Base-by-base conservation (phyloP, 352 stramenopile genomes). In the Phytophthora syringae region DNA sequence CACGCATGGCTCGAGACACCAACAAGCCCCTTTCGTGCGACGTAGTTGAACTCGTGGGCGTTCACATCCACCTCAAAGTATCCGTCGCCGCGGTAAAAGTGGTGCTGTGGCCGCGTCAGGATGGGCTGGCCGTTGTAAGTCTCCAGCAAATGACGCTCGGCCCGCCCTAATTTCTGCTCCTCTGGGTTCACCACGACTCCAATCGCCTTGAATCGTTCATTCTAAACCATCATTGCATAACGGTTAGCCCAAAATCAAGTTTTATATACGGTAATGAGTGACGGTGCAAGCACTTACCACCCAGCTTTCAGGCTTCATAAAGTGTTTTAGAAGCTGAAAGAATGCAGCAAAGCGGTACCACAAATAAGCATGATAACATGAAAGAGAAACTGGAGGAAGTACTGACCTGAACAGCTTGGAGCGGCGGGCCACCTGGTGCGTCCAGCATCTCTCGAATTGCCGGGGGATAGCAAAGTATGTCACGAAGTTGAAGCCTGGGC, bases 11-110 rank as follows among this genome's bases (percentile, higher is more conserved):
- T 79, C 0, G 86, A 86, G 18, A 94, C 82, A 0, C 86, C 84
- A 0, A 84, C 82, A 1, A 94, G 74, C 1, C 84, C 84, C 48
- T 91, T 92, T 20, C 86, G 82, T 13, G 86, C 86, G 13, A 94
- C 79, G 42, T 88, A 94, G 53, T 94, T 94, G 73, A 94, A 94
- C 51, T 90, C 74, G 50, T 94, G 86, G 5, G 82, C 86, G 47
- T 94, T 84, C 27, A 94, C 84, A 47, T 94, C 86, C 12, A 94
- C 78, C 50, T 94, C 86, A 65, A 93, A 93, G 74, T 94, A 94
- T 30, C 80, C 75, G 16, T 88, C 70, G 3, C 82, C 84, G 7
- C 60, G 69, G 42, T 89, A 90, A 60, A 94, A 94, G 9, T 72
- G 79, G 28, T 94, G 86, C 66, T 94, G 86, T 13, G 86, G 86